Evolutionary conservation across 2,329 filamentous ascomycete genomes (phyloP).

Genomic region (Whalleya microplaca): DNA sequence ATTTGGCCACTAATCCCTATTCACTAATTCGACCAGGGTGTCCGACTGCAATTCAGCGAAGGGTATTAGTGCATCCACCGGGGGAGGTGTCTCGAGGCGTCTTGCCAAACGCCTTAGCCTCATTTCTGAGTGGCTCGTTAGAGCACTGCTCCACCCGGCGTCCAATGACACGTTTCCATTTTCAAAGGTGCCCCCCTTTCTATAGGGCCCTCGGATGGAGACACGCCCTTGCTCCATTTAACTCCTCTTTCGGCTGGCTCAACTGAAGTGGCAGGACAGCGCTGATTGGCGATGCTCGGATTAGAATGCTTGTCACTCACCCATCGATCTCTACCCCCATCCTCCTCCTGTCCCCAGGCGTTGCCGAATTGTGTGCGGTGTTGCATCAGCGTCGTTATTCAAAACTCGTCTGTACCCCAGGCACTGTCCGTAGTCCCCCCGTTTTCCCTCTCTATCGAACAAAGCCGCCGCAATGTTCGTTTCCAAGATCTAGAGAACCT

Average conservation of each 20-base stretch:
- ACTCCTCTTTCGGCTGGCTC: constrained; percentile 15
- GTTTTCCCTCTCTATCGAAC: constrained; percentile 52
- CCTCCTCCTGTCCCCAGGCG: constrained; percentile 14
- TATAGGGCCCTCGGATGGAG: background rate
- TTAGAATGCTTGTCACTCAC: background rate
- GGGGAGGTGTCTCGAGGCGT: constrained; percentile 12
- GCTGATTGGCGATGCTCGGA: constrained; percentile 2
- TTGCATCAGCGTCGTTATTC: constrained; percentile 29
- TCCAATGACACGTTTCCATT: constrained; percentile 6
- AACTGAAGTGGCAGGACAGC: constrained; percentile 7
- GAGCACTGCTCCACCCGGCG: constrained; percentile 7
- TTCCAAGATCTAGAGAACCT: constrained; percentile 54
- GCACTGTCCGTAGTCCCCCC: constrained; percentile 32
- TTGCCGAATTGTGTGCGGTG: constrained; percentile 12
- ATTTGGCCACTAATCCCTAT: constrained; percentile 3
- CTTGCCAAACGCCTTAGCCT: constrained; percentile 7
- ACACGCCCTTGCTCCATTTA: constrained; percentile 6
- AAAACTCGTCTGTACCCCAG: constrained; percentile 42
- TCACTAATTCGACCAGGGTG: no score
- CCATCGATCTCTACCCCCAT: constrained; percentile 12
- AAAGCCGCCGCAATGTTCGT: constrained; percentile 58
- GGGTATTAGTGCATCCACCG: constrained; percentile 15
- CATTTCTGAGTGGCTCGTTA: constrained; percentile 14
- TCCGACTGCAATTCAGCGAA: no score
- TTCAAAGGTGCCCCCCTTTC: constrained; percentile 1